Base-by-base conservation (phyloP, 2,329 filamentous ascomycete genomes). In the Scedosporium boydii region DNA sequence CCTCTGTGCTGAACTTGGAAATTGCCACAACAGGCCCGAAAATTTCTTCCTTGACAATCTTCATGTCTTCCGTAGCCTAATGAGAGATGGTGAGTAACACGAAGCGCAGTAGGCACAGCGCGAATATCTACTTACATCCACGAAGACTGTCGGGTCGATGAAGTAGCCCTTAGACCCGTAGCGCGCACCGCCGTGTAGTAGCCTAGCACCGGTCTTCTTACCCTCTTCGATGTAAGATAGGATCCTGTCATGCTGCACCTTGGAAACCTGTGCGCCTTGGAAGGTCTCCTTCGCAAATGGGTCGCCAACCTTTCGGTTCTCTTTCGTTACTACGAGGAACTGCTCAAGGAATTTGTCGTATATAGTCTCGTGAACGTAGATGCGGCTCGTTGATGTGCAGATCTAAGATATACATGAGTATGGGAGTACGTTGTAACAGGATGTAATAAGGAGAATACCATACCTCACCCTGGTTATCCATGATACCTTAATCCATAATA, bases 391-490 rank as follows among this genome's bases (percentile, higher is more conserved):
- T 6, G 64, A 58, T 60, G 70, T 67, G 65, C 70, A 68, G 56
- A 71, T 69, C 60, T 73, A 42, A 16, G 38, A 42, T n/a, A n/a
- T n/a, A n/a, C 7, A 16, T 42, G 38, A 42, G 6, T 42, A 42
- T 6, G 7, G 16, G 6, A 42, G 16, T 42, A 7, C 38, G 7
- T 42, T 16, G 38, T 42, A 42, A 7, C 38, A 42, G 16, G 16
- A 42, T 42, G 7, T 42, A 16, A 42, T 7, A 42, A 16, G 38
- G 38, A 7, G 6, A 16, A 95, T 44, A n/a, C 93, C 95, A 0
- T 90, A 96, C 75, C 98, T 99, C 70, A 86, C 92, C 27, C 87
- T 79, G 62, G 98, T 84, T 58, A 91, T 93, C 27, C 92, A 93
- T 0, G 86, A 78, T 90, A 18, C 46, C 46, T 10, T 12, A 6